Evolutionary conservation across 169 alveolate species (phyloP), one percentile per base, ranked within the genome.

Genomic region (Cryptosporidium sp.): DNA sequence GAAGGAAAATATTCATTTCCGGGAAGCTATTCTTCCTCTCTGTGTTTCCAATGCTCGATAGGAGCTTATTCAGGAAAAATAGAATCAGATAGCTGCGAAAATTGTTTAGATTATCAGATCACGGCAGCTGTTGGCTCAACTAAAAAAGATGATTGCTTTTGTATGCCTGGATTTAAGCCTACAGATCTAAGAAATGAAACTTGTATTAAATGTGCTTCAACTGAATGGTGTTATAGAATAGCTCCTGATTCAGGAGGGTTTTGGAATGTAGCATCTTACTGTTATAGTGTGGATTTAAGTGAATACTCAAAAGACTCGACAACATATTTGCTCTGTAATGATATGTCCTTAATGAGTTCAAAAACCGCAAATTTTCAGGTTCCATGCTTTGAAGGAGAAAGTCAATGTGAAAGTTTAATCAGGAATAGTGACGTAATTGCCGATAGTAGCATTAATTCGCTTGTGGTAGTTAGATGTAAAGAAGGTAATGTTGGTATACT

Each of bases 181-280:
- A 23, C 26, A 23, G 62, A 23, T 33, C 70, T 80, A 10, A 61
- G 75, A 50, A 55, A 80, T 80, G 80, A 50, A 67, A 41, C 89
- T 3, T 80, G 89, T 39, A 45, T 29, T 41, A 0, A 31, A 80
- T 80, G 89, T 41, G 59, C 45, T 62, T 31, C 51, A 37, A 43
- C 37, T 18, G 89, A 80, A 48, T 80, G 89, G 89, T 80, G 89
- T 23, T 80, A 61, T 43, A 29, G 23, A 43, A 29, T 14, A 0
- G 8, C 35, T 43, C 69, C 89, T 5, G 41, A 14, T 39, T 58
- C 50, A 26, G 89, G 89, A 18, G 89, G 89, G 59, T 80, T 80
- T 65, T 80, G 89, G 89, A 80, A 80, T 43, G 80, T 80, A 10
- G 89, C 89, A 26, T 80, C 89, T 80, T 80, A 61, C 26, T 80